Base-by-base conservation (phyloP, 2,329 filamentous ascomycete genomes). In the Pyricularia sp. region DNA sequence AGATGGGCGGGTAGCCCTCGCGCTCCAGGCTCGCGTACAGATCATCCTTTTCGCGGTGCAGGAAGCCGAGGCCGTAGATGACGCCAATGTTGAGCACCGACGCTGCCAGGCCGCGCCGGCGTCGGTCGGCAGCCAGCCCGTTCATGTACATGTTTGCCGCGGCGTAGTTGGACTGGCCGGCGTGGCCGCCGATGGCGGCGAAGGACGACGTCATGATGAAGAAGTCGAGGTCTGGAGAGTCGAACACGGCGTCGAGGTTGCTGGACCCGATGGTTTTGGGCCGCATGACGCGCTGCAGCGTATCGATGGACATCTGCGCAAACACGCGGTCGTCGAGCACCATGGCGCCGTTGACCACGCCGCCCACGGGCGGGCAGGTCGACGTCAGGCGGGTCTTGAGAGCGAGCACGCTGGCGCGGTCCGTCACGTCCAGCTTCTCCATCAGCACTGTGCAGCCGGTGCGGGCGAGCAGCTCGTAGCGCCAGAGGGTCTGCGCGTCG, bases 141-240 rank as follows among this genome's bases (percentile, higher is more conserved):
- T 80, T 79, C 77, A 79, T 79, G 73, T 75, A 79, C 75, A 78
- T 78, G 70, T 80, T 80, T 26, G 78, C 78, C 0, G 77, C 74
- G 0, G 77, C 77, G 63, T 80, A 80, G 70, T 78, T 79, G 30
- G 76, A 73, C 68, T 80, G 78, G 0, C 78, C 78, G 0, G 75
- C 71, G 65, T 80, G 78, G 0, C 78, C 78, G 16, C 77, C 78
- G 6, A 77, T 71, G 4, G 77, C 78, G 0, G 78, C 77, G 64
- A 79, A 79, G 0, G 77, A 79, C 6, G 77, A 79, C 0, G 77
- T 79, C 77, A 80, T 76, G 70, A 80, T 76, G 70, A 79, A 79
- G 69, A 80, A 79, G 12, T 79, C 77, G 44, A 79, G 68, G 24
- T 73, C 69, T 4, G 9, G 16, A 19, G 19, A 8, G 22, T 8